These are phyloP conservation scores for Trichoderma sp. DNA, from an alignment of 2,329 filamentous ascomycete genomes.

Conservation along the genomic window DNA sequence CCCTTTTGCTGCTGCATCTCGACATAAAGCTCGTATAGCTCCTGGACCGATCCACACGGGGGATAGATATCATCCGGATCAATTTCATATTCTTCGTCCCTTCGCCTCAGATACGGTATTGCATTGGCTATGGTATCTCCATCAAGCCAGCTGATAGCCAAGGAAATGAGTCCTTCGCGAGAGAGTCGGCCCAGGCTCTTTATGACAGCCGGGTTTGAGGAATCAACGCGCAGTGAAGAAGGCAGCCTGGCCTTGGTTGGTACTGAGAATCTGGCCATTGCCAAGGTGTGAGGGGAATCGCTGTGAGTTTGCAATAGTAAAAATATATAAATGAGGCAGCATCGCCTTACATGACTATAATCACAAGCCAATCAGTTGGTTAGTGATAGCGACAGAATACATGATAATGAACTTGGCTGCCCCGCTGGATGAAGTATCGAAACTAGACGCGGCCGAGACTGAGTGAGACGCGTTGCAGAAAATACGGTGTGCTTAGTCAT, in stretches of 20 bases:
- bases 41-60: conserved; percentile 60
- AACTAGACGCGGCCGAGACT: not conserved
- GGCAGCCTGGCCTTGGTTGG: conserved; percentile 70
- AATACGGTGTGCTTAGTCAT: conserved; percentile 3
- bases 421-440: not conserved
- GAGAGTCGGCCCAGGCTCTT: conserved; percentile 69
- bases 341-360: conserved; percentile 6
- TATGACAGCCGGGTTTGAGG: conserved; percentile 60
- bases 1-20: conserved; percentile 58
- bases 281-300: not conserved
- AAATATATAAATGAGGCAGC: not conserved
- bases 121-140: conserved; percentile 59
- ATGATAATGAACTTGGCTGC: not conserved
- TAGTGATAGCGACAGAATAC: not conserved
- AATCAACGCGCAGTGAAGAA: conserved; percentile 65
- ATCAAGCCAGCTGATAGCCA: conserved; percentile 76
- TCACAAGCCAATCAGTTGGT: not conserved
- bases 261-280: conserved; percentile 58
- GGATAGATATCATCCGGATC: conserved; percentile 66
- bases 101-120: conserved; percentile 33
- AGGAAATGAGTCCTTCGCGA: conserved; percentile 65
- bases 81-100: conserved; percentile 37
- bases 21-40: conserved; percentile 63
- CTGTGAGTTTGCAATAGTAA: not conserved
- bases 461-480: conserved; percentile 11